Evolutionary conservation across 192 early-diverging fungal species (phyloP), one percentile per base, ranked within the genome.

Genomic region (Thamnidium elegans): DNA sequence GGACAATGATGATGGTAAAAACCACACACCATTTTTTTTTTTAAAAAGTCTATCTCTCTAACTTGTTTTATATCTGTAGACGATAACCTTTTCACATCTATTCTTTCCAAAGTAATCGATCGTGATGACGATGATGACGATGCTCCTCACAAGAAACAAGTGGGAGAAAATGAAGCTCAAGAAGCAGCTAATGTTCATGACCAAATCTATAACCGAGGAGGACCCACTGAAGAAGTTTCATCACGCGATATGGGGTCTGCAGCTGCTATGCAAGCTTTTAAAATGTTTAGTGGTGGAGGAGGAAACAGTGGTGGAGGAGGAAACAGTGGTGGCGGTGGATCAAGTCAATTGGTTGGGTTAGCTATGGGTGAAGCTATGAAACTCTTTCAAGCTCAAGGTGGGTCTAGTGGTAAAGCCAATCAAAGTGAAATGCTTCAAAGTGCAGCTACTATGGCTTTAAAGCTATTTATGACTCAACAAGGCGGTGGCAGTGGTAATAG

Each of bases 321-420:
- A 7, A 53, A 43, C 36, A 54, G 58, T 10, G 47, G 63, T 30
- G 65, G 63, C 17, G 32, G 63, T 4, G 45, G 65, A 15, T 53
- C 48, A 34, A 63, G 42, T 23, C 58, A 70, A 20, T 34, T 75
- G 19, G 67, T 75, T 21, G 74, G 74, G 45, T 51, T 75, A 48
- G 74, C 74, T 26, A 75, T 75, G 74, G 63, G 68, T 21, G 74
- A 75, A 65, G 74, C 69, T 42, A 75, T 48, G 51, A 75, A 75
- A 17, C 55, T 75, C 14, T 65, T 71, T 17, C 62, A 70, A 11
- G 50, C 63, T 20, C 62, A 65, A 30, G 50, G 56, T 47, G 43
- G 58, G 13, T 20, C 19, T 13, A 13, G 58, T 14, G 56, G 66
- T 31, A 43, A 44, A 15, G 69, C 58, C n/a, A 55, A 68, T 44